phyloP scores from a whole-genome alignment of 2,329 filamentous ascomycete genomes.

The Fusarium oxysporum region DNA sequence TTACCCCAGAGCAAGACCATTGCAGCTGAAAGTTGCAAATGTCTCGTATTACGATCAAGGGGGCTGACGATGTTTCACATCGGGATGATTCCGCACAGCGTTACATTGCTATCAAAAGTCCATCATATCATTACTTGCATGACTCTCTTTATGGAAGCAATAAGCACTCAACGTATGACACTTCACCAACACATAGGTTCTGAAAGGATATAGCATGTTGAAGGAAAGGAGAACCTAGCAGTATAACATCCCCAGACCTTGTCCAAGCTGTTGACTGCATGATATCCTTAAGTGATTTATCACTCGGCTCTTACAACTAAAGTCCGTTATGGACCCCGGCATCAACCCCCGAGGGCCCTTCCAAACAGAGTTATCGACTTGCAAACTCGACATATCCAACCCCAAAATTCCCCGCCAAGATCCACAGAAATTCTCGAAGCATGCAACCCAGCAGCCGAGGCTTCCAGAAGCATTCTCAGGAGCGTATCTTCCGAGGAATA shows the following conservation, averaged over 20 bases:
- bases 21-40: not conserved
- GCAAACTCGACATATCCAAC: not conserved
- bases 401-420: not conserved
- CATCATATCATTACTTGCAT: not conserved
- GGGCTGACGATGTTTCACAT: not conserved
- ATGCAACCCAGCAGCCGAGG: not conserved
- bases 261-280: not conserved
- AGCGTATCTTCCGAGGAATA: not conserved
- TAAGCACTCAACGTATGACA: not conserved
- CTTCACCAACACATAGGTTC: fast-evolving
- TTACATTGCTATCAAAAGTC: not conserved
- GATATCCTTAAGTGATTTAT: not conserved
- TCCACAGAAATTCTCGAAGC: not conserved
- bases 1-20: not conserved
- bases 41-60: not conserved
- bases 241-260: not conserved
- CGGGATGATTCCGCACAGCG: not conserved
- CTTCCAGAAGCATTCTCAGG: not conserved
- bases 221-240: not conserved
- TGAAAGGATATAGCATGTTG: not conserved
- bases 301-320: not conserved
- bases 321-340: not conserved
- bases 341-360: not conserved
- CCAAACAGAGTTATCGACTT: not conserved
- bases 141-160: not conserved